Evolutionary conservation across 495 filamentous ascomycete species (phyloP).

Genomic region (Penicillium longicatenatum): DNA sequence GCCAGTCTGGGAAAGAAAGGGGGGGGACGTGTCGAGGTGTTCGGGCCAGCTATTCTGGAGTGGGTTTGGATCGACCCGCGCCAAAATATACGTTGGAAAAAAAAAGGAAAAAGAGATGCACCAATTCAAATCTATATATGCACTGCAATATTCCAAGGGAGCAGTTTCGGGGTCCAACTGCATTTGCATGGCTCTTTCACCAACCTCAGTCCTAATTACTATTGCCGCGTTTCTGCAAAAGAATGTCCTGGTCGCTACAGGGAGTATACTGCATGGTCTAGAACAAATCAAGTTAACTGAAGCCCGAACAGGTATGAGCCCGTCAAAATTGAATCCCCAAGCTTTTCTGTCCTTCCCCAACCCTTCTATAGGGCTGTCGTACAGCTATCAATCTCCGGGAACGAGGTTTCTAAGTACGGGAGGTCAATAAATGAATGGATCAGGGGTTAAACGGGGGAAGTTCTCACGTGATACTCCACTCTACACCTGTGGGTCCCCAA

Average conservation of each 20-base stretch:
- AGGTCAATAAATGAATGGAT: conserved; percentile 9
- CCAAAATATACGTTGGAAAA: conserved; percentile 3
- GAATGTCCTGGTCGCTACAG: background rate
- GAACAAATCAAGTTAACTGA: background rate
- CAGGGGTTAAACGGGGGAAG: conserved; percentile 25
- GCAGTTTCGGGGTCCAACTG: conserved; percentile 8
- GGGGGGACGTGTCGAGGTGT: conserved; percentile 14
- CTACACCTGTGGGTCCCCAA: background rate
- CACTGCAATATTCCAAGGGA: conserved; percentile 2
- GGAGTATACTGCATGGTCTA: background rate
- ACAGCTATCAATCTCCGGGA: background rate
- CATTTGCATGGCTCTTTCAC: conserved; percentile 14
- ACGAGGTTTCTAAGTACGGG: background rate
- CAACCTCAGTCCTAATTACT: background rate
- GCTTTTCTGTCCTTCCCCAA: background rate
- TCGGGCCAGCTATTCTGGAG: conserved; percentile 23
- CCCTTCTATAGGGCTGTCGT: background rate
- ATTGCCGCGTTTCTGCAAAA: background rate
- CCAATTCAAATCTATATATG: background rate
- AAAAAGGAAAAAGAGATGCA: conserved; percentile 1
- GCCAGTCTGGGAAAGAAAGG: conserved; percentile 17
- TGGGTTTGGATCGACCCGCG: conserved; percentile 28
- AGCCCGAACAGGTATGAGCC: background rate
- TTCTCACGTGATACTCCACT: conserved; percentile 25
- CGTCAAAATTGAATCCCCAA: background rate